Base-by-base conservation (phyloP, 495 filamentous ascomycete species). In the Xylaria intraflava region DNA sequence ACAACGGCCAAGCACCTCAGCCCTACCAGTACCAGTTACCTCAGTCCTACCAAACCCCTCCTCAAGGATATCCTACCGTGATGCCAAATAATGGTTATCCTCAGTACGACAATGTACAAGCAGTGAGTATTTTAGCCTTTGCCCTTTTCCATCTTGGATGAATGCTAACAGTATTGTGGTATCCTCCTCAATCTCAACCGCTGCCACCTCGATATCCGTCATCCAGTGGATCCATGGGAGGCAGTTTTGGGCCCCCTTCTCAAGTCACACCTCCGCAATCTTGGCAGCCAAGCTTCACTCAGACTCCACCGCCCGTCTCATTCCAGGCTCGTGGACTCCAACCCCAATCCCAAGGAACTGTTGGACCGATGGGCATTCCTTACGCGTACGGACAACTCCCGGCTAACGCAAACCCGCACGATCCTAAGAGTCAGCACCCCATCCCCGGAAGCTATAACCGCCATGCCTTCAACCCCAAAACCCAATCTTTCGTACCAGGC, bases 381-480 rank as follows among this genome's bases (percentile, higher is more conserved):
- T 93, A 93, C 65, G 74, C 81, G 6, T 94, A 86, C 66, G 83
- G 85, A 7, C 88, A 91, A 59, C 77, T 91, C 24, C 88, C 88
- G 2, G 81, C 74, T 12, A 83, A 89, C 57, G 74, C 75, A 49
- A 78, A 87, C 63, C 82, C 83, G 48, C 69, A 82, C 35, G 78
- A 82, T 47, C 76, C 84, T 38, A 83, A 85, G 63, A 82, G 78
- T 42, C 78, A 84, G 53, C 87, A 93, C 64, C 84, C 87, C 26
- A 78, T 95, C 38, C 87, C 88, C 12, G 88, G 87, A 16, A 89
- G 84, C 68, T 94, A 86, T 67, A 86, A 83, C 62, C 76, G 89
- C 20, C 86, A 89, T 62, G 79, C 86, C 19, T 95, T 96, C 75
- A 95, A 96, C 60, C 91, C 91, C 0, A 90, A 95, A 68, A 95